Conservation (phyloP, 768 basidiomycete species). For the Boletus pseudo-olivaceus region DNA sequence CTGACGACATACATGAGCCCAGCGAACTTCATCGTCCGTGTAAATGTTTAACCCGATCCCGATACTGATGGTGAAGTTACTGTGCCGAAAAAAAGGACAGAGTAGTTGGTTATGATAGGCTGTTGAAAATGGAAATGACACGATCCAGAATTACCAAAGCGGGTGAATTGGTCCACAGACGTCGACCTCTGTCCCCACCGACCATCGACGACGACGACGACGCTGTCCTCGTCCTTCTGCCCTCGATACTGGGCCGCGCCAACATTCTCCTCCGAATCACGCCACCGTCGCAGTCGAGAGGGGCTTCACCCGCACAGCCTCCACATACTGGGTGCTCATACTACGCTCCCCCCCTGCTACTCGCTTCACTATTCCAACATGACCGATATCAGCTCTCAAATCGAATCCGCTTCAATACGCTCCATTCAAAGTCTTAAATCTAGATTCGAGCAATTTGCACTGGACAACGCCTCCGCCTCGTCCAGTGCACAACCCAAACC, state of each 20-base stretch:
- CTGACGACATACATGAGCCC: not conserved
- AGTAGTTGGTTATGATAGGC: not conserved
- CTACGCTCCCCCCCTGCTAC: not conserved
- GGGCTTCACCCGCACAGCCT: constrained; percentile 1
- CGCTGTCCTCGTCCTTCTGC: not conserved
- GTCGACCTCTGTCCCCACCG: not conserved
- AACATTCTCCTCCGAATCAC: not conserved
- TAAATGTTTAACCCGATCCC: not conserved
- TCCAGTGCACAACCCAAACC: constrained; percentile 1
- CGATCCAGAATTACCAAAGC: constrained; percentile 13
- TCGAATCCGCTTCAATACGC: constrained; percentile 54
- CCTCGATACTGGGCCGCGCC: too few relatives aligned
- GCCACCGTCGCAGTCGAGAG: not conserved
- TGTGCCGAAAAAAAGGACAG: not conserved
- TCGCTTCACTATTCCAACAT: constrained; percentile 4
- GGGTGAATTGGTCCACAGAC: not conserved
- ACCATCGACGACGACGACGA: constrained; percentile 11
- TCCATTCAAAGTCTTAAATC: constrained; percentile 70
- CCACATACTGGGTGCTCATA: constrained; percentile 1
- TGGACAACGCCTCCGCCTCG: constrained; percentile 28
- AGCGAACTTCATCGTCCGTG: not conserved
- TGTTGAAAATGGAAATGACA: constrained; percentile 6
- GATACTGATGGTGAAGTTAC: too few relatives aligned
- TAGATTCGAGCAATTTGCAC: constrained; percentile 66
- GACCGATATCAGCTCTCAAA: constrained; percentile 22